Conservation (phyloP, 441 rosid species). For the Jatropha multifida region DNA sequence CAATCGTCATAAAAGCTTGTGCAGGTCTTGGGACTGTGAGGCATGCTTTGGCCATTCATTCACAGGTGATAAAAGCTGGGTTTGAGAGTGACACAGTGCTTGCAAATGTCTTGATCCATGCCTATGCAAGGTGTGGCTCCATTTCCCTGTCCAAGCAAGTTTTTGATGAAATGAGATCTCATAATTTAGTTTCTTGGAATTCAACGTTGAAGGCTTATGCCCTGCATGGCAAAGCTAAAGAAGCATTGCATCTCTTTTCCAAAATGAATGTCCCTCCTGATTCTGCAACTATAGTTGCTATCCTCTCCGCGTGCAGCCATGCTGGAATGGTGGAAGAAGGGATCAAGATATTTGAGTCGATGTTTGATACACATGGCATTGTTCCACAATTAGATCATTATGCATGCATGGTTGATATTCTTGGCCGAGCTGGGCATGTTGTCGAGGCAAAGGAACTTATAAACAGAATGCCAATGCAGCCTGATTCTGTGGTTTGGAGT, state of each 20-base stretch:
- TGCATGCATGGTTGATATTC: constrained; percentile 71
- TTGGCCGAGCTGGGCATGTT: constrained; percentile 67
- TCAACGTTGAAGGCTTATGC: constrained; percentile 74
- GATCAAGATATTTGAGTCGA: constrained; percentile 47
- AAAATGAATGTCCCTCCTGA: constrained; percentile 59
- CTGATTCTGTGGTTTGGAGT: constrained; percentile 77
- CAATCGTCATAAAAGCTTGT: constrained; percentile 77
- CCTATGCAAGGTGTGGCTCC: constrained; percentile 68
- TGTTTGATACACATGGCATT: constrained; percentile 43
- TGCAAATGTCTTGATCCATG: constrained; percentile 69
- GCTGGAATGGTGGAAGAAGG: constrained; percentile 75
- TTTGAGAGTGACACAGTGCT: constrained; percentile 51
- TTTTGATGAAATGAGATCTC: constrained; percentile 50
- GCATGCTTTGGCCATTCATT: constrained; percentile 53
- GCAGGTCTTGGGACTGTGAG: constrained; percentile 63
- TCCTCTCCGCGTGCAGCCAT: constrained; percentile 85
- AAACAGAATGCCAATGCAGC: constrained; percentile 62
- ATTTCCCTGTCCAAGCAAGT: constrained; percentile 55
- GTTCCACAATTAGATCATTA: constrained; percentile 69
- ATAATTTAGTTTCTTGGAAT: constrained; percentile 70
- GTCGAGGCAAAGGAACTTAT: constrained; percentile 57
- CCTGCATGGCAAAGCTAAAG: constrained; percentile 66
- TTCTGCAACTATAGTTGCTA: constrained; percentile 66
- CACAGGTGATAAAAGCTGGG: constrained; percentile 57
- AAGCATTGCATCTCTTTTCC: constrained; percentile 48